Base-by-base conservation (phyloP, 306 rosid genomes). In the Crotalaria pallida region DNA sequence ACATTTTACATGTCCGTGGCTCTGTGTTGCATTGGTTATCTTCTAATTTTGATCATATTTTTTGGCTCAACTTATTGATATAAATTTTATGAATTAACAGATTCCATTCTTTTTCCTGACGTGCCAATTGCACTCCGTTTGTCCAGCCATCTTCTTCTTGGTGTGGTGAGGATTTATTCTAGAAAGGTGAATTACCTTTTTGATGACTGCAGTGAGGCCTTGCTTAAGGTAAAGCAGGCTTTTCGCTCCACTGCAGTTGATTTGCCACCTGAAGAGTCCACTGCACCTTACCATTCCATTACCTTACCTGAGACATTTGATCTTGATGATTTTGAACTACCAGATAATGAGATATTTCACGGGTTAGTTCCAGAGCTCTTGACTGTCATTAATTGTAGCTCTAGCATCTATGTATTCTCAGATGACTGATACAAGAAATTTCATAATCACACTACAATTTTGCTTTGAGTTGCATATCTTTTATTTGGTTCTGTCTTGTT, bases 111-210 rank as follows among this genome's bases (percentile, higher is more conserved):
- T 72, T 95, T 86, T 71, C 97, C 99, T 22, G 99, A 95, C 15
- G 93, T 88, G 36, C 99, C 99, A 22, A 95, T 95, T 36, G 99
- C 99, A 68, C 96, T 95, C 56, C 91, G 97, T 55, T 76, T 95
- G 88, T 95, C 99, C 80, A 95, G 99, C 80, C 99, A 95, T 89
- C 99, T 95, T 61, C 87, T 95, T 69, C 97, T 95, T 82, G 99
- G 99, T 71, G 99, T 95, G 69, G 99, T 95, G 80, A 89, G 99
- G 88, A 95, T 95, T 67, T 95, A 95, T 78, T 95, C 99, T 67
- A 87, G 99, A 81, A 95, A 95, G 96, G 99, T 95, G 81, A 89
- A 85, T 84, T 95, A 95, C 93, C 96, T 95, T 60, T 95, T 95
- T 45, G 99, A 95, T 77, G 99, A 95, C 85, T 95, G 99, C 80